Evolutionary conservation across 1,139 yeast species (phyloP), one percentile per base, ranked within the genome.

Genomic region (Lodderomyces margitis): DNA sequence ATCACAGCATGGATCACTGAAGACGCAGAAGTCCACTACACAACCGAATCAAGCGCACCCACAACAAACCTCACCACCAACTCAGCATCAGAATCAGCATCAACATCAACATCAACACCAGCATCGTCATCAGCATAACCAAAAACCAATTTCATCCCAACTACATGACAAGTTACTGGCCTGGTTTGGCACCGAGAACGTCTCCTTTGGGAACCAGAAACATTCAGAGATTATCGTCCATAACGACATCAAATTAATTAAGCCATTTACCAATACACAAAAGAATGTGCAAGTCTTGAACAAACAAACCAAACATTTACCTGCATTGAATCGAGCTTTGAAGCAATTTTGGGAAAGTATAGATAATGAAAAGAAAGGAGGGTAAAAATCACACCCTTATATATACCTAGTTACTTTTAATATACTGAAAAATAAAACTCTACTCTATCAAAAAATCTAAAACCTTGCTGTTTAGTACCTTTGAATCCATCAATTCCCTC

Each of bases 401-500:
- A 11, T 24, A 24, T 10, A 12, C 11, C 16, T 32, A 20, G 5
- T 12, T 21, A 20, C n/a, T 37, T 31, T 12, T 16, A 12, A 12
- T 24, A 30, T 21, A 14, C 21, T 3, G 10, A n/a, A 21, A 34
- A 75, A 39, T 53, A 50, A 11, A 77, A 52, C 42, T 68, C 72
- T 15, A 81, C 46, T 32, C 62, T 48, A 25, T 79, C 81, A 55
- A 86, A 83, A 10, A 75, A 51, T 44, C 66, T 66, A 4, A 64
- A 45, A 0, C 95, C 94, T 40, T 73, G 72, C 38, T 68, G 67
- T 12, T 57, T 53, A 0, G 81, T 70, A 1, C 95, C 96, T 47
- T 73, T 74, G 50, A 70, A 72, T 1, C 96, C 96, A 55, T 88
- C 96, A 46, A 84, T 61, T 2, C 79, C 74, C 3, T 68, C 66